phyloP scores from a whole-genome alignment of 192 early-diverging fungal genomes.

The Rhizoclosmatium sp. region DNA sequence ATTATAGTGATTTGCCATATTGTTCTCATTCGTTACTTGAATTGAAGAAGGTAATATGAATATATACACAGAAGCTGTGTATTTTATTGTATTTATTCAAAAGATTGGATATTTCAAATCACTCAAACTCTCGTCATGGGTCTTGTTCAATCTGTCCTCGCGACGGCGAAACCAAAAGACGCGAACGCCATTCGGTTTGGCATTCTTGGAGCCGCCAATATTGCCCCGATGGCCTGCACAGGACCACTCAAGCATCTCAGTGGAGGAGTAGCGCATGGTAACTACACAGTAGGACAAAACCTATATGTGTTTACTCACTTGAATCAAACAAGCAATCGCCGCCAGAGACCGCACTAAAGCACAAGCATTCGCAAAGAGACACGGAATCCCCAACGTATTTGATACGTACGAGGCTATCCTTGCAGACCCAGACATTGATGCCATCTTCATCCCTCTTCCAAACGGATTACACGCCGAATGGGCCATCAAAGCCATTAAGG shows the following conservation, averaged over 20 bases:
- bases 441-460: constrained; percentile 65
- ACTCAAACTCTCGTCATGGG: neutral
- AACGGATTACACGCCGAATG: constrained; percentile 60
- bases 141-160: neutral
- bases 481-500: constrained; percentile 53
- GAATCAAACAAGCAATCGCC: constrained; percentile 50
- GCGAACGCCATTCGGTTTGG: constrained; percentile 58
- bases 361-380: constrained; percentile 49
- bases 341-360: constrained; percentile 51
- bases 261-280: constrained; percentile 19
- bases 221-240: constrained; percentile 51
- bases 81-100: neutral
- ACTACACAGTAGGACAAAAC: neutral
- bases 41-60: too few species aligned
- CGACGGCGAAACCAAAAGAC: neutral
- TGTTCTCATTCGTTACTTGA: too few species aligned
- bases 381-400: constrained; percentile 57
- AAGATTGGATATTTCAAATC: neutral
- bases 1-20: too few species aligned
- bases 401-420: constrained; percentile 59
- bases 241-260: constrained; percentile 47
- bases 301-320: constrained; percentile 1
- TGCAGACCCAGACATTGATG: constrained; percentile 54
- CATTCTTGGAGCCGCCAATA: constrained; percentile 60
- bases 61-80: too few species aligned